phyloP scores from a whole-genome alignment of 148 eudicot species.

The Nyssa sinensis region DNA sequence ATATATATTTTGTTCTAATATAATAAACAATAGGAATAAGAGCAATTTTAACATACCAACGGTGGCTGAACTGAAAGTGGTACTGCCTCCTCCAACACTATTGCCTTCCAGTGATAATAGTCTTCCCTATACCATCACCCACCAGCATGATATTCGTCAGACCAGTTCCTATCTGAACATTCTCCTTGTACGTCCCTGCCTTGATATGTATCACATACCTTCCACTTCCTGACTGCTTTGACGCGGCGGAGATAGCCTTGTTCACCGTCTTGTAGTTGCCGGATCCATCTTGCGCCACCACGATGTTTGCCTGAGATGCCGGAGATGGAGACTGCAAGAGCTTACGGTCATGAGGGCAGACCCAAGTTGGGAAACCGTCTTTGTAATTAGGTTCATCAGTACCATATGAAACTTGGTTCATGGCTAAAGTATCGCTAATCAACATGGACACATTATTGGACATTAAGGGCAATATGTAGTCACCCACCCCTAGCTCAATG shows the following conservation, averaged over 20 bases:
- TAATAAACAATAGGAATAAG: too few species aligned
- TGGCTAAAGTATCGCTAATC: constrained; percentile 59
- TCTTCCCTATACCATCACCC: constrained; percentile 85
- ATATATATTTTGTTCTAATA: too few species aligned
- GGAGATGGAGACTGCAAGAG: constrained; percentile 35
- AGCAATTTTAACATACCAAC: constrained; percentile 54
- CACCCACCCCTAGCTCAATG: constrained; percentile 37
- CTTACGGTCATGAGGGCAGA: constrained; percentile 42
- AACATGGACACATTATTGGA: constrained; percentile 44
- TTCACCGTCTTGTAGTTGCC: constrained; percentile 51
- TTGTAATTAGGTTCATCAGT: constrained; percentile 11
- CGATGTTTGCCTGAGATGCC: constrained; percentile 33
- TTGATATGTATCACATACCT: constrained; percentile 71
- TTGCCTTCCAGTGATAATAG: constrained; percentile 71
- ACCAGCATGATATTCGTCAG: constrained; percentile 54
- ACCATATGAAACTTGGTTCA: constrained; percentile 35
- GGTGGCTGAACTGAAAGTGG: constrained; percentile 70
- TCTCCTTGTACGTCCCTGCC: constrained; percentile 62
- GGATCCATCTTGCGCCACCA: constrained; percentile 87
- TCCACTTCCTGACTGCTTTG: constrained; percentile 29
- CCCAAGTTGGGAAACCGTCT: constrained; percentile 56
- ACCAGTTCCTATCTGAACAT: constrained; percentile 35
- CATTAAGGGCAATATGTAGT: constrained; percentile 30
- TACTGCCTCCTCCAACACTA: constrained; percentile 71
- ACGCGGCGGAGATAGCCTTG: constrained; percentile 54